Percentiles rank a stretch among this genome's conserved stretches.
phyloP scores from a whole-genome alignment of 441 rosid genomes.

The Oxalis stricta region DNA sequence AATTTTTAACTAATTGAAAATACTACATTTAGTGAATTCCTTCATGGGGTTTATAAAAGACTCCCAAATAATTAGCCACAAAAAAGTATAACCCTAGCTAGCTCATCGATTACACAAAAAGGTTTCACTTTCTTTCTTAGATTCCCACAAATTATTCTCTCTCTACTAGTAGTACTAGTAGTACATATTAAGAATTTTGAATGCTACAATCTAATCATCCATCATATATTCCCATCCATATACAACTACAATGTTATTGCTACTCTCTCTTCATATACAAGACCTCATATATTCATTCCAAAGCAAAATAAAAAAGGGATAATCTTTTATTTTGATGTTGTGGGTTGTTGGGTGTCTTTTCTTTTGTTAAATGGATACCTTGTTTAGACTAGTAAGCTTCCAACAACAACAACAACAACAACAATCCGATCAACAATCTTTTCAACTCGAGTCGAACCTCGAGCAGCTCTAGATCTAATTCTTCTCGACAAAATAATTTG shows the following conservation, averaged over 20 bases:
- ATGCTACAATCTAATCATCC: conserved; percentile 20
- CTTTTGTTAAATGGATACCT: conserved; percentile 64
- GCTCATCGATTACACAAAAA: conserved; percentile 35
- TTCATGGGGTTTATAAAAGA: neutral
- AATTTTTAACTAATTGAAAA: neutral
- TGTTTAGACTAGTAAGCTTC: conserved; percentile 72
- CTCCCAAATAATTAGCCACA: conserved; percentile 8
- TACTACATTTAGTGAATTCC: conserved; percentile 10
- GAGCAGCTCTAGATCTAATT: conserved; percentile 68
- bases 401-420: conserved; percentile 27
- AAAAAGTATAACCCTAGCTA: conserved; percentile 19
- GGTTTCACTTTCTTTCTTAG: conserved; percentile 6
- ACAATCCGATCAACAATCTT: conserved; percentile 58
- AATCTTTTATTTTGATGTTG: too few relatives aligned
- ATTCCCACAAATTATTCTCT: conserved; percentile 8
- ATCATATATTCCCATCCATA: conserved; percentile 11
- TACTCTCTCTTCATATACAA: neutral
- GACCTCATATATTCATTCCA: conserved; percentile 3
- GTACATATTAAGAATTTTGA: conserved; percentile 17
- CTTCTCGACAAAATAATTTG: conserved; percentile 53
- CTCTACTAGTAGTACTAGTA: conserved; percentile 6
- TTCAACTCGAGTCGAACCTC: conserved; percentile 60
- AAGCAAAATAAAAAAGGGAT: too few relatives aligned
- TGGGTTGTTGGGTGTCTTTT: conserved; percentile 41
- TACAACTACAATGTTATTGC: neutral